Percentiles rank a stretch among this genome's conserved stretches.
Evolutionary conservation across 371 early-diverging fungal species (phyloP).

Genomic region (Mucor piriformis): DNA sequence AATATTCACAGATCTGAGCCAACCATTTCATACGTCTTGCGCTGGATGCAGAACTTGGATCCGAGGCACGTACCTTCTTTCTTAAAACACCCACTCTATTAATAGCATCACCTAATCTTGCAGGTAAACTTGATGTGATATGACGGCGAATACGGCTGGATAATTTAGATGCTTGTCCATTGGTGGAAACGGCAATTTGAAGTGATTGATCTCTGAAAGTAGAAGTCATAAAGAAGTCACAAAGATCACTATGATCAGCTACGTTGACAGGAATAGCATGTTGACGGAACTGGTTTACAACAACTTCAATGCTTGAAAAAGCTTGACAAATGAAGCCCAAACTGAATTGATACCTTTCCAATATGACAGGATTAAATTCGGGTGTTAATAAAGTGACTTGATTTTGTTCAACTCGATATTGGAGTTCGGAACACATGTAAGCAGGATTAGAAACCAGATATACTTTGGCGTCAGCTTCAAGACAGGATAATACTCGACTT

Average conservation of each 20-base stretch:
- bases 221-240: conserved; percentile 84
- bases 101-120: conserved; percentile 65
- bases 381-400: conserved; percentile 39
- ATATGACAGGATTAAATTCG: conserved; percentile 3
- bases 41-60: conserved; percentile 55
- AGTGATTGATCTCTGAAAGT: conserved; percentile 71
- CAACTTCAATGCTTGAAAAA: conserved; percentile 8
- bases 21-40: conserved; percentile 75
- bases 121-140: conserved; percentile 60
- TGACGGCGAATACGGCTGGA: conserved; percentile 70
- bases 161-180: conserved; percentile 77
- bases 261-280: conserved; percentile 75
- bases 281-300: conserved; percentile 53
- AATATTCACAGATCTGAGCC: conserved; percentile 74
- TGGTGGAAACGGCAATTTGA: conserved; percentile 82
- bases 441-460: conserved; percentile 44
- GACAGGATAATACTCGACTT: conserved; percentile 63
- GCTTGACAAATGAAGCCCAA: conserved; percentile 40
- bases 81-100: conserved; percentile 64
- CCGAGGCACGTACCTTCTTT: conserved; percentile 55
- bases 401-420: conserved; percentile 48
- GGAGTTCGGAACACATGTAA: conserved; percentile 56
- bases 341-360: conserved; percentile 23
- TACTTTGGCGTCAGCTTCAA: conserved; percentile 75
- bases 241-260: conserved; percentile 75